These are phyloP conservation scores for Pyracantha coccinea DNA, from an alignment of 331 rosid species.

Conservation along the genomic window DNA sequence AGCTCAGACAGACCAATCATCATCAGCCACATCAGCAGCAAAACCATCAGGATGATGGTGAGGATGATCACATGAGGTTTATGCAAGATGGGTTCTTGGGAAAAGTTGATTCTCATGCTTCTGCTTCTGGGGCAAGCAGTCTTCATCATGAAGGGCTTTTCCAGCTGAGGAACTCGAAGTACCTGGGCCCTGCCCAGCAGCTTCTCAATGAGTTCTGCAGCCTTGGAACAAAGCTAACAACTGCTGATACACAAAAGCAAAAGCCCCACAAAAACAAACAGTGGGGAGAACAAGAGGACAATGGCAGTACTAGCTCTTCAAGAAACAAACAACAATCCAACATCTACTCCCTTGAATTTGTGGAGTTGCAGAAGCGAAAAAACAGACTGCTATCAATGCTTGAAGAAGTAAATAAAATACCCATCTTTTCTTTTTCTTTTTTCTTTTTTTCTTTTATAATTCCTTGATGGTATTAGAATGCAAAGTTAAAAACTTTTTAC, in stretches of 20 bases:
- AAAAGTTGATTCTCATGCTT: slow-evolving; percentile 13
- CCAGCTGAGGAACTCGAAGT: slow-evolving; percentile 52
- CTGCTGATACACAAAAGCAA: slow-evolving; percentile 24
- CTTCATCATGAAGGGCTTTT: slow-evolving; percentile 25
- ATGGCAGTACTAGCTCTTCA: slow-evolving; percentile 25
- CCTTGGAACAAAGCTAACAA: slow-evolving; percentile 49
- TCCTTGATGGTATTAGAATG: neutral
- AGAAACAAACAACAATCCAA: slow-evolving; percentile 28
- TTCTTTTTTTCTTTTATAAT: neutral
- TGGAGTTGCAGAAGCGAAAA: slow-evolving; percentile 83
- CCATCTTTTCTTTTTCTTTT: neutral
- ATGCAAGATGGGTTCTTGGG: slow-evolving; percentile 21
- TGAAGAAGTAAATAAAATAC: slow-evolving; percentile 56
- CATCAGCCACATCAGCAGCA: slow-evolving; percentile 14
- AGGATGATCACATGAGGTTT: neutral
- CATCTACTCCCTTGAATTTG: slow-evolving; percentile 58
- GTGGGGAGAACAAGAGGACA: slow-evolving; percentile 44
- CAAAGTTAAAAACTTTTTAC: neutral
- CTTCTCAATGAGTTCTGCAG: slow-evolving; percentile 88
- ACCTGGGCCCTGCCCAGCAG: slow-evolving; percentile 53
- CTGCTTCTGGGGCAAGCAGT: neutral
- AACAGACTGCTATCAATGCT: slow-evolving; percentile 77
- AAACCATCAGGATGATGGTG: neutral
- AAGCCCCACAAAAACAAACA: slow-evolving; percentile 42
- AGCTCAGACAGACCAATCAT: slow-evolving; percentile 42